Evolutionary conservation across 768 basidiomycete genomes (phyloP).

Genomic region (Rhizopogon salebrosus): DNA sequence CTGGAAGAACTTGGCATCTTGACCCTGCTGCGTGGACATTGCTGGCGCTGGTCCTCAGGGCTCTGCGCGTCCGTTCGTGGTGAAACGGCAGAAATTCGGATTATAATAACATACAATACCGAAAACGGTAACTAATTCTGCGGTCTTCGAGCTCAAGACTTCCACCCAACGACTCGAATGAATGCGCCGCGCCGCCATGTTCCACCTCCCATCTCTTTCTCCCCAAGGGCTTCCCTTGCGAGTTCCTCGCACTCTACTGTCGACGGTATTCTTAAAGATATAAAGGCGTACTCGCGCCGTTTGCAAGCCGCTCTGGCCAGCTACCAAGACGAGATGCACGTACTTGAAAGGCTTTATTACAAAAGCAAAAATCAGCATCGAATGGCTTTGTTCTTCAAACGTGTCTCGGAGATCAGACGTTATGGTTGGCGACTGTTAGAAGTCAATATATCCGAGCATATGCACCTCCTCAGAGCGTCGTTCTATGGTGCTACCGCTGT

Average conservation of each 20-base stretch:
- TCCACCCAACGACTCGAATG: slow-evolving; percentile 3
- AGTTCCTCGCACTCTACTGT: slow-evolving; percentile 32
- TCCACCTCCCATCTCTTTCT: slow-evolving; percentile 7
- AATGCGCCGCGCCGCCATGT: slow-evolving; percentile 4
- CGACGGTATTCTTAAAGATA: slow-evolving; percentile 55
- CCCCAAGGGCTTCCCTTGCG: slow-evolving; percentile 14
- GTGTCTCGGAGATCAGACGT: slow-evolving; percentile 55
- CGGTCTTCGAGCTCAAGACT: neutral
- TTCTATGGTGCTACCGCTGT: slow-evolving; percentile 24
- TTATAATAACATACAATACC: neutral
- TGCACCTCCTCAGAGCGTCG: slow-evolving; percentile 22
- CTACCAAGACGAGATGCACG: slow-evolving; percentile 43
- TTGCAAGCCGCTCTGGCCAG: slow-evolving; percentile 38
- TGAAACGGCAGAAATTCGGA: neutral
- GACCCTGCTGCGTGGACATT: slow-evolving; percentile 56
- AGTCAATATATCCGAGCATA: slow-evolving; percentile 13
- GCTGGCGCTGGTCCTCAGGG: neutral
- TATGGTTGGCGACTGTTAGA: slow-evolving; percentile 29
- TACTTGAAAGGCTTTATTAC: slow-evolving; percentile 68
- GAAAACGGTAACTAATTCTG: neutral
- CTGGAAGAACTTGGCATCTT: slow-evolving; percentile 90
- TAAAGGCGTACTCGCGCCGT: slow-evolving; percentile 51
- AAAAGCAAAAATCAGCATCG: slow-evolving; percentile 70
- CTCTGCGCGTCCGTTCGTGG: neutral
- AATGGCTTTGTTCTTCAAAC: slow-evolving; percentile 58